Evolutionary conservation across 2,329 filamentous ascomycete genomes (phyloP).

Genomic region (Acarospora socialis): DNA sequence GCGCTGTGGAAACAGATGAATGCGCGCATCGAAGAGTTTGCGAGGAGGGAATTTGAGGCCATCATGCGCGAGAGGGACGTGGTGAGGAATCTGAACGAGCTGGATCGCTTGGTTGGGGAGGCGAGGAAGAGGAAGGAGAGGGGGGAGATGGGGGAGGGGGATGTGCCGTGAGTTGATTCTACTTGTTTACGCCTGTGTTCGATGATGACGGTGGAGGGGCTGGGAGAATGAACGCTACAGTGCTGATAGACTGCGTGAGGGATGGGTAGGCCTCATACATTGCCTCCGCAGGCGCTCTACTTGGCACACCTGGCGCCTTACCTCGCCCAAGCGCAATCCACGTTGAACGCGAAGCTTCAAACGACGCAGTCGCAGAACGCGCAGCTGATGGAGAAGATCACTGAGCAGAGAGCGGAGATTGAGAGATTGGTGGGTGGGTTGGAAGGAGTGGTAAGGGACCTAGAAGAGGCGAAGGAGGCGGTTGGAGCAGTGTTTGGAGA

Average conservation of each 20-base stretch:
- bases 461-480: conserved; percentile 36
- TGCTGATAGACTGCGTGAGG: conserved; percentile 11
- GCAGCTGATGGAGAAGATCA: conserved; percentile 36
- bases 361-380: conserved; percentile 38
- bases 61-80: conserved; percentile 43
- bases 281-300: conserved; percentile 42
- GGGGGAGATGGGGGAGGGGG: conserved; percentile 24
- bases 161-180: conserved; percentile 31
- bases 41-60: conserved; percentile 45
- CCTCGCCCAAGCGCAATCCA: conserved; percentile 34
- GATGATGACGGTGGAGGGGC: conserved; percentile 9
- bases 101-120: conserved; percentile 46
- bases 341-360: conserved; percentile 36
- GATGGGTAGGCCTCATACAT: conserved; percentile 38
- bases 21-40: conserved; percentile 42
- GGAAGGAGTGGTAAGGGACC: conserved; percentile 41
- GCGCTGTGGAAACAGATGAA: conserved; percentile 45
- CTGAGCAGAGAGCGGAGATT: conserved; percentile 42
- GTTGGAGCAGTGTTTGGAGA: conserved; percentile 26
- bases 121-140: conserved; percentile 38
- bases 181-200: conserved; percentile 3
- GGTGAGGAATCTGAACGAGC: conserved; percentile 42
- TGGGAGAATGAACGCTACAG: conserved; percentile 6
- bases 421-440: conserved; percentile 39
- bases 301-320: conserved; percentile 45